These are phyloP conservation scores for Eremomyces bilateralis DNA, from an alignment of 495 filamentous ascomycete genomes.

Conservation along the genomic window DNA sequence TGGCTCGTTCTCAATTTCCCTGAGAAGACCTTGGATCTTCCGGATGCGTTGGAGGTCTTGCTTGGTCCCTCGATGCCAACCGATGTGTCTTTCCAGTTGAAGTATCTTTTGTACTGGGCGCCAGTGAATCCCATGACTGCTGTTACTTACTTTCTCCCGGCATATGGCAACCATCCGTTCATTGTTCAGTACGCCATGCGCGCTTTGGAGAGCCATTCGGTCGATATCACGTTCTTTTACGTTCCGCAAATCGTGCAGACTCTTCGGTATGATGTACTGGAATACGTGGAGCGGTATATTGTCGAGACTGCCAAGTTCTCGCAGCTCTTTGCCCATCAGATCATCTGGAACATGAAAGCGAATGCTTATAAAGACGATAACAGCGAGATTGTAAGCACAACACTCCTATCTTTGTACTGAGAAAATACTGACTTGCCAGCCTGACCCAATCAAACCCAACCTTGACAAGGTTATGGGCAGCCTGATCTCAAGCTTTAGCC, in stretches of 20 bases:
- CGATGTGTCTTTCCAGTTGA: slow-evolving; percentile 61
- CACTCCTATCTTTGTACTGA: not conserved
- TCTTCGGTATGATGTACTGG: slow-evolving; percentile 81
- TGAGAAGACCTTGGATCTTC: slow-evolving; percentile 52
- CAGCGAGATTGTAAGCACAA: slow-evolving; percentile 48
- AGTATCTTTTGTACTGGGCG: slow-evolving; percentile 89
- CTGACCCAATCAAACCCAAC: slow-evolving; percentile 79
- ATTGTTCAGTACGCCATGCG: slow-evolving; percentile 96
- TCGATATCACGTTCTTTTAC: slow-evolving; percentile 96
- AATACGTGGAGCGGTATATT: slow-evolving; percentile 92
- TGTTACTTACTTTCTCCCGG: slow-evolving; percentile 76
- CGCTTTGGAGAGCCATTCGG: slow-evolving; percentile 73
- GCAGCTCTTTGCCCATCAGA: slow-evolving; percentile 93
- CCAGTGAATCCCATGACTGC: slow-evolving; percentile 84
- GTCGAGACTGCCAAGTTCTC: slow-evolving; percentile 89
- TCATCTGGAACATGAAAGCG: slow-evolving; percentile 99
- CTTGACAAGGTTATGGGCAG: slow-evolving; percentile 75
- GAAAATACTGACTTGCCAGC: slow-evolving; percentile 29
- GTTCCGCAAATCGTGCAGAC: slow-evolving; percentile 95
- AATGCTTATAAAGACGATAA: slow-evolving; percentile 97
- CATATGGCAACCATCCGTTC: slow-evolving; percentile 85
- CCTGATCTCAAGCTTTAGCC: slow-evolving; percentile 62
- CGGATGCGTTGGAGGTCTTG: slow-evolving; percentile 63
- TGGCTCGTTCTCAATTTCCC: slow-evolving; percentile 61
- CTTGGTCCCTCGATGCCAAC: slow-evolving; percentile 50